phyloP scores from a whole-genome alignment of 257 asterid species.

The Solanum medicagineum region DNA sequence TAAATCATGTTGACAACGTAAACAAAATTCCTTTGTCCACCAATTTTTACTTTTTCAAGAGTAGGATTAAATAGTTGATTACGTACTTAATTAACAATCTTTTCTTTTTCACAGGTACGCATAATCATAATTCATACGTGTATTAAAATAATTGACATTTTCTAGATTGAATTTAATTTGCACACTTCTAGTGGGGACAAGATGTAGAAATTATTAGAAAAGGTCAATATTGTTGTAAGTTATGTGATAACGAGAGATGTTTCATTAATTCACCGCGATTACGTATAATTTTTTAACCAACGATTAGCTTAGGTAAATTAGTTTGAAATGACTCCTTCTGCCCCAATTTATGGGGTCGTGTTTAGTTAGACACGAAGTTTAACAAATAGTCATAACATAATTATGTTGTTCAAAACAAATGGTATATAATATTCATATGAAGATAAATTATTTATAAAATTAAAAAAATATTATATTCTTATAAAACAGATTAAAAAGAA shows the following conservation, averaged over 20 bases:
- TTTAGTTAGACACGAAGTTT: neutral
- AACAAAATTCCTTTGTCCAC: neutral
- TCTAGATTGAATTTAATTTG: neutral
- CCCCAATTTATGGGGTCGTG: neutral
- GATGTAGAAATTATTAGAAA: neutral
- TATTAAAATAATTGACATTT: neutral
- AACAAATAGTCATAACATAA: too few species aligned
- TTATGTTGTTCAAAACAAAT: too few species aligned
- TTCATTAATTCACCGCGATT: constrained; percentile 33
- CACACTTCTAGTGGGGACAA: neutral
- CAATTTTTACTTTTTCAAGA: neutral
- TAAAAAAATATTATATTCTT: too few species aligned
- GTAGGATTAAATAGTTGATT: neutral
- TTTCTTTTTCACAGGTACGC: neutral
- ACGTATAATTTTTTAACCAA: constrained; percentile 12
- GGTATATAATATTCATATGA: too few species aligned
- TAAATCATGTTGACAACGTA: neutral
- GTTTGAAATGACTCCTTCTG: neutral
- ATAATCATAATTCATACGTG: neutral
- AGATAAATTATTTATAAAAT: too few species aligned
- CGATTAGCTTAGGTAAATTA: neutral
- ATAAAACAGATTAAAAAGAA: too few species aligned
- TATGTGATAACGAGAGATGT: neutral
- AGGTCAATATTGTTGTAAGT: neutral
- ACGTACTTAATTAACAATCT: neutral